Evolutionary conservation across 768 basidiomycete genomes (phyloP), one percentile per base, ranked within the genome.

Genomic region (Termitomyces titanicus): DNA sequence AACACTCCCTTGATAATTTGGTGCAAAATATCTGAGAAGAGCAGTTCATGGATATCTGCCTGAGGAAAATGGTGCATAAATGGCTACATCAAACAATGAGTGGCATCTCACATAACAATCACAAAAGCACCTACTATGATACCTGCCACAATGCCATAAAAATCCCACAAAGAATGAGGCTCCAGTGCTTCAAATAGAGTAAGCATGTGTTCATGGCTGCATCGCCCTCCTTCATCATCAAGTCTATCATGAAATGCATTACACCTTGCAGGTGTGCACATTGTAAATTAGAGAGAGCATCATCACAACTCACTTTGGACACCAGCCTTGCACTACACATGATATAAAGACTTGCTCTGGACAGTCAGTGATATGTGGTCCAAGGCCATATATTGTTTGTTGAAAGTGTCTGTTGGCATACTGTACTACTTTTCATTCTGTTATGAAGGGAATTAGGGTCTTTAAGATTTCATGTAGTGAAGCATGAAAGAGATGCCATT

Each of bases 151-250:
- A 29, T 29, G 5, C 29, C 29, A 29, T 29, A 29, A 29, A 4
- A 3, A 3, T 29, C 29, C 29, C 29, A 29, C 29, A 29, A 9
- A 3, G 29, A 3, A 3, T 29, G 3, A 3, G 3, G 3, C 9
- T 9, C 29, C 9, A 37, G 6, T 1, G 35, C 2, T 4, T 37
- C 35, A 17, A 12, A 37, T 13, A 37, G 35, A 17, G 35, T 15
- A 17, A 17, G 1, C 6, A 73, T 72, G 1, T 71, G 64, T 51
- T 22, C 13, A 35, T 49, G 35, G 10, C 18, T 49, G 3, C 47
- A 15, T 10, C 20, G 47, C 2, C 47, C 22, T 0, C 47, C 47
- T 25, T 24, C 20, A 25, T 22, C 34, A 25, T 38, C 47, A 25
- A 49, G 47, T n/a, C 38, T 9, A 49, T 38, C 24, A 35, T 38